These are phyloP conservation scores for Litsea cubeba DNA, from an alignment of 164 flowering plant species.

Conservation along the genomic window DNA sequence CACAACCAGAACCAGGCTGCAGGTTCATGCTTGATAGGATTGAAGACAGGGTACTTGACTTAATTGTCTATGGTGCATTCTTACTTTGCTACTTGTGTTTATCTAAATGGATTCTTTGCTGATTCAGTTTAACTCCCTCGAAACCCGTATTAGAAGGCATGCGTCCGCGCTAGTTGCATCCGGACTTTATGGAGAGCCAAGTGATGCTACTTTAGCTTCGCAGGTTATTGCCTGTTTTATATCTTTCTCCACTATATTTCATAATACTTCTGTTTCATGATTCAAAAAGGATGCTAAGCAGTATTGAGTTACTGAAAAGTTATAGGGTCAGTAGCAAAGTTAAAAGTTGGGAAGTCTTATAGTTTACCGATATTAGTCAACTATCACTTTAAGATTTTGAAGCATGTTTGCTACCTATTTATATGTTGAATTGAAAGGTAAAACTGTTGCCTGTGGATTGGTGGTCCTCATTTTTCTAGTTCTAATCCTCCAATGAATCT, in stretches of 20 bases:
- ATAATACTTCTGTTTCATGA: background rate
- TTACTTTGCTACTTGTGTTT: background rate
- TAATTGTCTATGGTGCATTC: background rate
- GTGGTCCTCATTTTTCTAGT: background rate
- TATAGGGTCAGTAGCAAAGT: background rate
- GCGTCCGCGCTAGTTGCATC: slow-evolving; percentile 48
- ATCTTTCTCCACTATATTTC: background rate
- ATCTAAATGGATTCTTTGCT: slow-evolving; percentile 17
- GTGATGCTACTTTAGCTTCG: slow-evolving; percentile 87
- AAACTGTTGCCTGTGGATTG: background rate
- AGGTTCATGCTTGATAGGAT: slow-evolving; percentile 86
- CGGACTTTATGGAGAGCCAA: slow-evolving; percentile 56
- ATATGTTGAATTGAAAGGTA: background rate
- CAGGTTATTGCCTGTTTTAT: slow-evolving; percentile 43
- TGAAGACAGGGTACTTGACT: slow-evolving; percentile 70
- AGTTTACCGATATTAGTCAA: background rate
- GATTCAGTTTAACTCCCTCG: slow-evolving; percentile 67
- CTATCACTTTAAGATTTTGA: background rate
- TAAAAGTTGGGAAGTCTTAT: background rate
- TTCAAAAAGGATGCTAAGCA: background rate
- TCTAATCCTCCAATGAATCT: background rate
- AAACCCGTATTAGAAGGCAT: slow-evolving; percentile 52
- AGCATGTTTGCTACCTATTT: background rate
- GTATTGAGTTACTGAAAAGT: background rate
- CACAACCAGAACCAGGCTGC: slow-evolving; percentile 64